A percentile compares a stretch with the other conserved stretches of the same genome.
These are phyloP conservation scores for Inga leiocalycina DNA, from an alignment of 306 rosid species.

Conservation along the genomic window DNA sequence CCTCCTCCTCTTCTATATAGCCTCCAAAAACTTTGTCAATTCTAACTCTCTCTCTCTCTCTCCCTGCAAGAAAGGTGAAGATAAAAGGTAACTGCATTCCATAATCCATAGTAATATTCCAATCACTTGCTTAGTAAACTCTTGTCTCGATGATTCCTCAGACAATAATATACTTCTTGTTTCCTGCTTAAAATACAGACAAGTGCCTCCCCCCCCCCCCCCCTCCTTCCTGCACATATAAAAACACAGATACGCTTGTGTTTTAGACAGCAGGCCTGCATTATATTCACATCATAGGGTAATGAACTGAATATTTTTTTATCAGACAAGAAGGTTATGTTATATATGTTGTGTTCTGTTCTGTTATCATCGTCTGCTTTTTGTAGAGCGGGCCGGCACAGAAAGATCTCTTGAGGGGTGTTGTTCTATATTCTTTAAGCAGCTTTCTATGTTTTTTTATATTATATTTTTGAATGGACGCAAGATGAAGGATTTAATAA, in stretches of 20 bases:
- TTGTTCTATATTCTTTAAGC: conserved; percentile 25
- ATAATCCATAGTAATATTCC: conserved; percentile 19
- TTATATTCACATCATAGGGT: conserved; percentile 18
- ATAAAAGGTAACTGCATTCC: conserved; percentile 30
- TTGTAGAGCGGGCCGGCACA: conserved; percentile 61
- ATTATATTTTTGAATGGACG: conserved; percentile 43
- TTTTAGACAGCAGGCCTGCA: conserved; percentile 49
- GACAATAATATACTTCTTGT: conserved; percentile 29
- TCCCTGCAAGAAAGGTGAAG: conserved; percentile 35
- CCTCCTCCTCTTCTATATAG: conserved; percentile 22
- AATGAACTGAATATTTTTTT: conserved; percentile 22
- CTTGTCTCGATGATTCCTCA: conserved; percentile 49
- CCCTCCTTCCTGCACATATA: background rate
- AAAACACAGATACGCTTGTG: conserved; percentile 9
- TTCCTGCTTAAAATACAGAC: conserved; percentile 27
- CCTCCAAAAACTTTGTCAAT: conserved; percentile 48
- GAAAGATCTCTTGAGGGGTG: conserved; percentile 47
- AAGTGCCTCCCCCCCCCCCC: background rate
- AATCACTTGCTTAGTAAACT: conserved; percentile 45
- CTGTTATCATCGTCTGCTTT: conserved; percentile 34
- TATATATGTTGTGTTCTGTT: conserved; percentile 32
- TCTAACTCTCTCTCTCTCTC: conserved; percentile 34
- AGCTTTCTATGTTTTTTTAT: conserved; percentile 27
- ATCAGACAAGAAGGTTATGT: conserved; percentile 18
- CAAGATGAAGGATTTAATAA: conserved; percentile 24